A percentile compares a stretch with the other conserved stretches of the same genome.
Conservation (phyloP, 1,139 yeast species). For the Candida glucosophila region DNA sequence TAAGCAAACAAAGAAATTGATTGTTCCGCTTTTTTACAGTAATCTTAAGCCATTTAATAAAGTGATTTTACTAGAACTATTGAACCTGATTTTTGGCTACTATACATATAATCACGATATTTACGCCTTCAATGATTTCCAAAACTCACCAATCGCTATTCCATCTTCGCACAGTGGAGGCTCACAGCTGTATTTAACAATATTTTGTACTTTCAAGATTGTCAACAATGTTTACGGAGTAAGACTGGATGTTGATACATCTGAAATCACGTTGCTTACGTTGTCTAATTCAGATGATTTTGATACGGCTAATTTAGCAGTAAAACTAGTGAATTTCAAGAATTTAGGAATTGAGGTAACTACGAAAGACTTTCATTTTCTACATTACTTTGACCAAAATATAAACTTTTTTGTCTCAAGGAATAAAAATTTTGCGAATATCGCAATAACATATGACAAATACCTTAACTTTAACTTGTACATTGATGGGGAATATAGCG, state of each 20-base stretch:
- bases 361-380: too few relatives aligned
- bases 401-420: conserved; percentile 7
- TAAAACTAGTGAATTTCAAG: too few relatives aligned
- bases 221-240: conserved; percentile 3
- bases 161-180: conserved; percentile 15
- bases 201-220: conserved; percentile 32
- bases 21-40: conserved; percentile 11
- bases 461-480: conserved; percentile 29
- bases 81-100: conserved; percentile 14
- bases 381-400: conserved; percentile 28
- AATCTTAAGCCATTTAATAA: conserved; percentile 7
- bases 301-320: too few relatives aligned
- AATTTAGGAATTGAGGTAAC: too few relatives aligned
- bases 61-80: conserved; percentile 15
- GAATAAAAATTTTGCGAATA: conserved; percentile 23
- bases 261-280: conserved; percentile 14
- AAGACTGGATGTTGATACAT: conserved; percentile 1
- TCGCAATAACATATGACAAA: conserved; percentile 30
- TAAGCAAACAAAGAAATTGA: conserved; percentile 12
- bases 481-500: conserved; percentile 36
- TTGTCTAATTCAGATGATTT: conserved; percentile 24
- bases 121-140: conserved; percentile 19
- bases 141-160: conserved; percentile 12
- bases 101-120: conserved; percentile 24
- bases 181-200: conserved; percentile 15